phyloP scores from a whole-genome alignment of 2,329 filamentous ascomycete genomes.

The Penicillium brevicompactum region DNA sequence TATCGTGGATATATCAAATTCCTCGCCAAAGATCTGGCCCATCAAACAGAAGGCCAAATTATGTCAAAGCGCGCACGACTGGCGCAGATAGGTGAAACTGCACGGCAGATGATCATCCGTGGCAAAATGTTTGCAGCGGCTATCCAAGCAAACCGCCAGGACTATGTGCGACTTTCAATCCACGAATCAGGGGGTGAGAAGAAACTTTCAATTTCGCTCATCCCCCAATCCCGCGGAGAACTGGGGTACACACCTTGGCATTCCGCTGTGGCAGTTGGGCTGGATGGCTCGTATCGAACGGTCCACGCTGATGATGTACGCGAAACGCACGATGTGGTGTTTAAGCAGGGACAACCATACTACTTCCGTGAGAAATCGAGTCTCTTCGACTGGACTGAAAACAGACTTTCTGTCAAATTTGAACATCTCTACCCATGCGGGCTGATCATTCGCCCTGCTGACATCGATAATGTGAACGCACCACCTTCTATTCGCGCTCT shows the following conservation, averaged over 20 bases:
- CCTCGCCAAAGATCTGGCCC: slow-evolving; percentile 28
- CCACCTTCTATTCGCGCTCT: slow-evolving; percentile 24
- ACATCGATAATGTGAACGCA: slow-evolving; percentile 23
- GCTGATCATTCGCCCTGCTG: slow-evolving; percentile 25
- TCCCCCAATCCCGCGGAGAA: slow-evolving; percentile 24
- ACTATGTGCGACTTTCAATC: slow-evolving; percentile 34
- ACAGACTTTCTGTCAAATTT: slow-evolving; percentile 37
- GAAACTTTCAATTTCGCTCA: slow-evolving; percentile 30
- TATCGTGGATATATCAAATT: slow-evolving; percentile 34
- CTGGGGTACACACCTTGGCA: slow-evolving; percentile 39
- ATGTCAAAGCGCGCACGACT: slow-evolving; percentile 23
- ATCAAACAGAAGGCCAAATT: slow-evolving; percentile 13
- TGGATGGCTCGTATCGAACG: slow-evolving; percentile 27
- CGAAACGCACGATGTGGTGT: slow-evolving; percentile 49
- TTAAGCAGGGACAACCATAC: slow-evolving; percentile 49
- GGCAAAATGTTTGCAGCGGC: slow-evolving; percentile 32
- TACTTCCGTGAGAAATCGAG: slow-evolving; percentile 55
- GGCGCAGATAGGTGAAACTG: slow-evolving; percentile 22
- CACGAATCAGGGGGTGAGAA: slow-evolving; percentile 30
- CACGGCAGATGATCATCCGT: slow-evolving; percentile 30
- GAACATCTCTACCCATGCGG: slow-evolving; percentile 51
- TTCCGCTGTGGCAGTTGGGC: slow-evolving; percentile 34
- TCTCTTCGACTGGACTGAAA: slow-evolving; percentile 46
- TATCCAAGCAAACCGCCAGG: slow-evolving; percentile 28
- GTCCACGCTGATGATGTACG: slow-evolving; percentile 31